A percentile compares a stretch with the other conserved stretches of the same genome.
phyloP scores from a whole-genome alignment of 2,329 filamentous ascomycete species.

The Lomentospora prolificans region DNA sequence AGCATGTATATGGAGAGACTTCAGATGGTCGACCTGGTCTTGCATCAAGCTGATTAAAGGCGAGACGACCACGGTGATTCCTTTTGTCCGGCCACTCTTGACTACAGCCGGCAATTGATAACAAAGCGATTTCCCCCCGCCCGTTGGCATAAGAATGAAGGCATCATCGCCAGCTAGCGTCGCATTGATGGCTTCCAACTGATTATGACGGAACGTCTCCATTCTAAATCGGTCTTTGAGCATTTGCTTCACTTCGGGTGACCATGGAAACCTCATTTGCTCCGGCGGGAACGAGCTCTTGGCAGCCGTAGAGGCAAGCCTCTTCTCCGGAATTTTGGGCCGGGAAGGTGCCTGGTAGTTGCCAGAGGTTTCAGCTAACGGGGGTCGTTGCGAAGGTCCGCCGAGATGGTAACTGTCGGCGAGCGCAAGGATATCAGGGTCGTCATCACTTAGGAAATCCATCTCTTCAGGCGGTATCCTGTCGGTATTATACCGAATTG shows the following conservation, averaged over 20 bases:
- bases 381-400: neutral
- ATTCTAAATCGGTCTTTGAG: slow-evolving; percentile 78
- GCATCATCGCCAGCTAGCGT: slow-evolving; percentile 80
- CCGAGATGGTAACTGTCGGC: slow-evolving; percentile 8
- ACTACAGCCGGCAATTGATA: slow-evolving; percentile 91
- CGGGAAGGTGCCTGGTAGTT: slow-evolving; percentile 6
- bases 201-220: slow-evolving; percentile 78
- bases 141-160: slow-evolving; percentile 96
- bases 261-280: slow-evolving; percentile 68
- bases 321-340: neutral
- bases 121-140: slow-evolving; percentile 91
- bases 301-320: slow-evolving; percentile 14
- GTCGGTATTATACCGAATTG: neutral
- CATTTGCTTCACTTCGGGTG: slow-evolving; percentile 69
- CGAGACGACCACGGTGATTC: slow-evolving; percentile 90
- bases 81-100: slow-evolving; percentile 66
- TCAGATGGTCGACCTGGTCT: slow-evolving; percentile 83
- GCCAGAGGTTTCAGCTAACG: slow-evolving; percentile 10
- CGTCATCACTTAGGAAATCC: slow-evolving; percentile 11
- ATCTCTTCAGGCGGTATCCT: neutral
- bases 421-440: slow-evolving; percentile 12
- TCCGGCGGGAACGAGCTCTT: slow-evolving; percentile 33
- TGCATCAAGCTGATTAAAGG: slow-evolving; percentile 93
- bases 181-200: slow-evolving; percentile 91
- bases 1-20: slow-evolving; percentile 65